phyloP scores from a whole-genome alignment of 1,284 basidiomycete genomes.

The Agaricales sp. region DNA sequence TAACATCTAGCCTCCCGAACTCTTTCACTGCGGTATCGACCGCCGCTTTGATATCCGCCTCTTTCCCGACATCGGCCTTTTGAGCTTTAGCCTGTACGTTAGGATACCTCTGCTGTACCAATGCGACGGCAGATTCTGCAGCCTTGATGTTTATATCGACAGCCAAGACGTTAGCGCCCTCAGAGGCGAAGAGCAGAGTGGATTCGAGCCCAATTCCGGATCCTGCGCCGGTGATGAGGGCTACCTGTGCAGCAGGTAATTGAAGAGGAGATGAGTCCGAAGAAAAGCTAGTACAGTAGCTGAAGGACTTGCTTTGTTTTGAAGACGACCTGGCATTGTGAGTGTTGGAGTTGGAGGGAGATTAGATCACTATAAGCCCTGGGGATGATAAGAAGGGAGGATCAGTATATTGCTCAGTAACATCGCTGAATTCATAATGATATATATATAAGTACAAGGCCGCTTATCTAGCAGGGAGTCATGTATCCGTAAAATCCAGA shows the following conservation, averaged over 20 bases:
- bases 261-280: conserved; percentile 2
- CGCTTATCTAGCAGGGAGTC: no score
- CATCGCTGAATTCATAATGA: no score
- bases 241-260: conserved; percentile 36
- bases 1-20: conserved; percentile 86
- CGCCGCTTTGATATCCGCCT: conserved; percentile 73
- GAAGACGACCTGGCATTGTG: conserved; percentile 62
- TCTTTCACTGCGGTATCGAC: conserved; percentile 74
- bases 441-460: no score
- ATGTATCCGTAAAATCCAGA: no score
- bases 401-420: no score
- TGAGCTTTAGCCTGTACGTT: conserved; percentile 63
- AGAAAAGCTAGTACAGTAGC: neutral
- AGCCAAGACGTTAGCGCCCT: conserved; percentile 82
- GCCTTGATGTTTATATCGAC: conserved; percentile 80
- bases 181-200: conserved; percentile 83
- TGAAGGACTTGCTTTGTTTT: conserved; percentile 45
- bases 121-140: conserved; percentile 59
- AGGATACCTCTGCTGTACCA: conserved; percentile 60
- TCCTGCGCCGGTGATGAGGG: conserved; percentile 77
- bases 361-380: no score
- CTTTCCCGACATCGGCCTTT: conserved; percentile 84
- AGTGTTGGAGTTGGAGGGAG: no score
- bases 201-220: conserved; percentile 94
- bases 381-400: no score